A percentile compares a stretch with the other conserved stretches of the same genome.
Conservation (phyloP, 1,284 basidiomycete species). For the Microbotryum violaceum region DNA sequence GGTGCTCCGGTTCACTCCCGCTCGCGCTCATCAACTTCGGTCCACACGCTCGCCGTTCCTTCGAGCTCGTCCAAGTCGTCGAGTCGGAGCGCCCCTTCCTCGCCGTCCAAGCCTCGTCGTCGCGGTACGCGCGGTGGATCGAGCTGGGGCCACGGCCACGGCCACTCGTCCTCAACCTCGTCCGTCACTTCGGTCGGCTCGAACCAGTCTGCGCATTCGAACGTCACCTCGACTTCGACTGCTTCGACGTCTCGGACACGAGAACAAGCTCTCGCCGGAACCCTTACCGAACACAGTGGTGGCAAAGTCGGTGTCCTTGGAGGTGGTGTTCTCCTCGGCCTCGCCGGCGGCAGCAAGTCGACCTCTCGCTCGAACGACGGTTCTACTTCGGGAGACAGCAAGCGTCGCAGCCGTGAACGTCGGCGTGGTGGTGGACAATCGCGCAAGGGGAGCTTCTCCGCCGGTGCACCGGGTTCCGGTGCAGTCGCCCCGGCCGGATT, state of each 20-base stretch:
- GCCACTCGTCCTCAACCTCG: background rate
- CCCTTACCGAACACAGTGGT: conserved; percentile 37
- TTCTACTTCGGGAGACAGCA: conserved; percentile 2
- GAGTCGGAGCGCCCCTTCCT: conserved; percentile 12
- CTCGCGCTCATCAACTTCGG: conserved; percentile 11
- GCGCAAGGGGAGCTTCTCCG: background rate
- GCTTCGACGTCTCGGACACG: conserved; percentile 7
- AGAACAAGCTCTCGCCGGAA: conserved; percentile 15
- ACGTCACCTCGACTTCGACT: conserved; percentile 3
- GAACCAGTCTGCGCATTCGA: conserved; percentile 8
- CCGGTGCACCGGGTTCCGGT: background rate
- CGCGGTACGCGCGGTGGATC: conserved; percentile 29
- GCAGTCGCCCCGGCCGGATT: background rate
- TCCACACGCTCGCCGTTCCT: background rate
- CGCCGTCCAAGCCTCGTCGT: conserved; percentile 30
- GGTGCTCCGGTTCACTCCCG: conserved; percentile 9
- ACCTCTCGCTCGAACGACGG: background rate
- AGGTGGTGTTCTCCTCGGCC: conserved; percentile 38
- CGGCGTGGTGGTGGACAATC: background rate
- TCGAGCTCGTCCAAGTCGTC: background rate
- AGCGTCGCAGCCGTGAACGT: conserved; percentile 8
- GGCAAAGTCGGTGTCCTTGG: conserved; percentile 39
- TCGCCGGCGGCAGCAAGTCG: conserved; percentile 27
- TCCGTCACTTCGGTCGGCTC: conserved; percentile 2
- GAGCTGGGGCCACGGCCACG: conserved; percentile 13